phyloP scores from a whole-genome alignment of 164 flowering plant genomes.

The Piper betle region DNA sequence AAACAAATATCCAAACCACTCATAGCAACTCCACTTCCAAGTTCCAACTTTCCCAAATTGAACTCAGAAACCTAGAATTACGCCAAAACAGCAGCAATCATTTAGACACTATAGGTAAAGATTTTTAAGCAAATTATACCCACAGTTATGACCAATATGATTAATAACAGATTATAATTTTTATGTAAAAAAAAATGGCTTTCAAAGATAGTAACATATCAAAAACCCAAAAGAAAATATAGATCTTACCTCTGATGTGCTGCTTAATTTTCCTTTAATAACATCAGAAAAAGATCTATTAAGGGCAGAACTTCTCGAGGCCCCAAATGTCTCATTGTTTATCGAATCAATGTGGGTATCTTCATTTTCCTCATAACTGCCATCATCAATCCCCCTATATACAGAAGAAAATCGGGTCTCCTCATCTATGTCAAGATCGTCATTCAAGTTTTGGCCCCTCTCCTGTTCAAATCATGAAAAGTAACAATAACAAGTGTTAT shows the following conservation, averaged over 20 bases:
- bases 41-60: too few species aligned
- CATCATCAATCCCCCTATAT: slow-evolving; percentile 39
- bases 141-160: too few species aligned
- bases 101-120: too few species aligned
- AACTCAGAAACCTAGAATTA: too few species aligned
- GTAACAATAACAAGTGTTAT: not conserved
- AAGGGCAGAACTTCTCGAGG: slow-evolving; percentile 19
- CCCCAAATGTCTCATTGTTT: slow-evolving; percentile 71
- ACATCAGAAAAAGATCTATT: slow-evolving; percentile 28
- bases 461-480: slow-evolving; percentile 37
- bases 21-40: too few species aligned
- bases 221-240: slow-evolving; percentile 1
- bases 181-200: too few species aligned
- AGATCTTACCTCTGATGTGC: slow-evolving; percentile 32
- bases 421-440: slow-evolving; percentile 64
- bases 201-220: not conserved
- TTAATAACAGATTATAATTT: too few species aligned
- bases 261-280: slow-evolving; percentile 33
- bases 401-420: slow-evolving; percentile 91
- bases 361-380: slow-evolving; percentile 59
- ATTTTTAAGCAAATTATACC: too few species aligned
- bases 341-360: slow-evolving; percentile 37
- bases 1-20: too few species aligned
- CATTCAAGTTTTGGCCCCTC: slow-evolving; percentile 52
- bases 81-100: too few species aligned